Conservation (phyloP, 2,329 filamentous ascomycete species). For the Sclerotinia sclerotiorum region DNA sequence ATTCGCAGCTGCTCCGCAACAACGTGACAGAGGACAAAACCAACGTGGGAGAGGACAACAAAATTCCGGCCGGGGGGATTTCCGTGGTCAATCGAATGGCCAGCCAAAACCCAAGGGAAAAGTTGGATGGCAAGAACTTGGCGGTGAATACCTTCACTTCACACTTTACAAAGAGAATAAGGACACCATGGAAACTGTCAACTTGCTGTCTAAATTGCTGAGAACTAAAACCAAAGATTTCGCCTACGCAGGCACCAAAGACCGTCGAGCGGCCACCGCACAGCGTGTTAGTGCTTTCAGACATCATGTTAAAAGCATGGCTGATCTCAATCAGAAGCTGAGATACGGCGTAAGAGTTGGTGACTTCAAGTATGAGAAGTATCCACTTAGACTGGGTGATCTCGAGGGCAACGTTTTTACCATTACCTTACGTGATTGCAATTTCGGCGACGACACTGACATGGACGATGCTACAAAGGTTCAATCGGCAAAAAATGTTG, state of each 20-base stretch:
- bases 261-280: conserved; percentile 66
- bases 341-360: conserved; percentile 63
- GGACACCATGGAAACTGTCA: conserved; percentile 61
- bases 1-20: conserved; percentile 46
- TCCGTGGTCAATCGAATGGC: conserved; percentile 26
- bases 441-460: conserved; percentile 51
- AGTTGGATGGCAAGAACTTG: conserved; percentile 62
- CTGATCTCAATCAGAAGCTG: conserved; percentile 61
- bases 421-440: conserved; percentile 85
- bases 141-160: conserved; percentile 71
- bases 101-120: conserved; percentile 42
- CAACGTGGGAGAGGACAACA: conserved; percentile 25
- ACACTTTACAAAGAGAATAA: conserved; percentile 76
- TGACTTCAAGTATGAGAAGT: conserved; percentile 74
- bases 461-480: conserved; percentile 50
- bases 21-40: conserved; percentile 22
- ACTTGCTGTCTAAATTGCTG: conserved; percentile 57
- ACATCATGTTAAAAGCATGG: conserved; percentile 61
- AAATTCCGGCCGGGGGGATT: conserved; percentile 21
- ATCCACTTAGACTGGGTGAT: conserved; percentile 77
- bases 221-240: conserved; percentile 60
- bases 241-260: conserved; percentile 71
- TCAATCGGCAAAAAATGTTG: conserved; percentile 48
- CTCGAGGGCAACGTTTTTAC: conserved; percentile 88
- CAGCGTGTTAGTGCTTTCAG: conserved; percentile 64